A percentile compares a stretch with the other conserved stretches of the same genome.
Conservation (phyloP, 2,329 filamentous ascomycete genomes). For the Thielaviopsis populi region DNA sequence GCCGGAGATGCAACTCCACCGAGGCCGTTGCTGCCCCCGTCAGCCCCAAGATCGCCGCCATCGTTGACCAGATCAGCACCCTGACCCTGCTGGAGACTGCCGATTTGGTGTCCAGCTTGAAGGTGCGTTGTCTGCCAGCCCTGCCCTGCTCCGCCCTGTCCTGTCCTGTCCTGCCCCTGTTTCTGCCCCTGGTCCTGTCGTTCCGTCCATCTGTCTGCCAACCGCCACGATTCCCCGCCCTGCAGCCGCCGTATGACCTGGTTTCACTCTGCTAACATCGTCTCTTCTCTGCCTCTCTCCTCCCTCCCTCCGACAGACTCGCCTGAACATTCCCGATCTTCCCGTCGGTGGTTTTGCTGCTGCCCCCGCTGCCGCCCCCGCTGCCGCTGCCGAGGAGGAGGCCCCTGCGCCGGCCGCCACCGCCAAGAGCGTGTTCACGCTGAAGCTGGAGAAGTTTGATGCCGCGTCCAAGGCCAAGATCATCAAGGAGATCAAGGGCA, state of each 20-base stretch:
- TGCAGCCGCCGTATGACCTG: not conserved
- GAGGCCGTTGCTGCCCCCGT: slow-evolving; percentile 44
- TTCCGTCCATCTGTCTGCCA: no score
- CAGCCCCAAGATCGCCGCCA: slow-evolving; percentile 84
- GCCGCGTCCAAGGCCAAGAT: slow-evolving; percentile 87
- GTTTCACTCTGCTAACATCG: not conserved
- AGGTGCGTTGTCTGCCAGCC: slow-evolving; percentile 42
- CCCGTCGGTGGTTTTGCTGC: slow-evolving; percentile 82
- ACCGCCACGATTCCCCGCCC: not conserved
- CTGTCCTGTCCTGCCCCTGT: no score
- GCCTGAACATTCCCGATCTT: slow-evolving; percentile 91
- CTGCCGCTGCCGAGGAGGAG: slow-evolving; percentile 49
- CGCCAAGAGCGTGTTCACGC: slow-evolving; percentile 93
- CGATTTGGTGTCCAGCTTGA: slow-evolving; percentile 84
- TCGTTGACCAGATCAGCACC: slow-evolving; percentile 97
- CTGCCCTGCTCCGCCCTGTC: not conserved
- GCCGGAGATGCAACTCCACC: slow-evolving; percentile 77
- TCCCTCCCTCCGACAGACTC: slow-evolving; percentile 11
- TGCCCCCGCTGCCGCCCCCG: slow-evolving; percentile 42
- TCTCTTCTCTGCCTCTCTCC: not conserved
- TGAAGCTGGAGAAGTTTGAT: slow-evolving; percentile 88
- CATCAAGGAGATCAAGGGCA: slow-evolving; percentile 98
- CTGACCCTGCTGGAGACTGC: slow-evolving; percentile 96
- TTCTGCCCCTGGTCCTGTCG: no score
- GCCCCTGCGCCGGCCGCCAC: slow-evolving; percentile 77